Base-by-base conservation (phyloP, 345 rosid species). In the Acer saccharum region DNA sequence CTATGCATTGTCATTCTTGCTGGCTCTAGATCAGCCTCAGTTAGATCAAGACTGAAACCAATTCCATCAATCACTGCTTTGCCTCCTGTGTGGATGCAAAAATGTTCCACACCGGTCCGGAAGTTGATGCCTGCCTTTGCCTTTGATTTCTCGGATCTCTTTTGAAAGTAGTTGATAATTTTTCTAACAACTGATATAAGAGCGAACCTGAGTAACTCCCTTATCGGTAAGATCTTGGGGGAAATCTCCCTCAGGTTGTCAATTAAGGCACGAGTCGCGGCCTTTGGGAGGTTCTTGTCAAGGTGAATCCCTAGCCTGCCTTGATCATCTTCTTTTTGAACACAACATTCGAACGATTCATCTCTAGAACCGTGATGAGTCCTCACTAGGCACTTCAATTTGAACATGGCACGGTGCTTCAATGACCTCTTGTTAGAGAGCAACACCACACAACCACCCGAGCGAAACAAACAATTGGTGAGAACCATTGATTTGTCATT, bases 61-160 rank as follows among this genome's bases (percentile, higher is more conserved):
- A 96, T 92, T 35, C 93, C 99, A 20, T 96, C 95, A 4, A 96
- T 96, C 83, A 94, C 98, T 0, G 99, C 97, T 76, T 94, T 96
- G 9, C 98, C 98, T 10, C 98, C 98, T 0, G 98, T 92, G 81
- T 96, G 99, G 23, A 96, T 77, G 79, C 97, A 92, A 68, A 96
- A 96, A 72, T 96, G 99, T 18, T 96, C 95, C 0, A 96, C 91
- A 2, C 98, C 99, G 0, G 90, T 89, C 71, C 86, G 89, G 84
- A 96, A 88, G 80, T 95, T 90, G 9, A 95, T 76, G 66, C 76
- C 89, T 0, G 97, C 84, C 58, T 88, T 86, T 0, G 46, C 39
- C 6, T 35, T 7, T 43, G 46, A 8, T 43, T 77, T 63, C 43
- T 75, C 78, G 39, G 39, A 35, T 25, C 88, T 82, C 43, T 84